These are phyloP conservation scores for Termitomyces sp. DNA, from an alignment of 768 basidiomycete genomes.

Conservation along the genomic window DNA sequence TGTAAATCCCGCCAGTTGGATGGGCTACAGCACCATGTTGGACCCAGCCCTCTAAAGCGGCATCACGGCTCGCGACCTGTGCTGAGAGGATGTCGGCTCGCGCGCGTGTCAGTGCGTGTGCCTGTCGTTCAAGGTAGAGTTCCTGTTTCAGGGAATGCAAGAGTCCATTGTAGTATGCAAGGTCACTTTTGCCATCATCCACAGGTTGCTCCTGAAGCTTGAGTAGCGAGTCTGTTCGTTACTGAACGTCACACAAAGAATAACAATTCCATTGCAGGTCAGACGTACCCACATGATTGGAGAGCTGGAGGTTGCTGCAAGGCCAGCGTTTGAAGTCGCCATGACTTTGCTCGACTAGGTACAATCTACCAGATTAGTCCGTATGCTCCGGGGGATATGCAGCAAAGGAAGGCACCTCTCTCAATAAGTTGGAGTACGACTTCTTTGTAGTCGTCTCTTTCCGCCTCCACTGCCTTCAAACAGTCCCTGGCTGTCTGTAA, in stretches of 20 bases:
- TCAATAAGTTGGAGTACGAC: constrained; percentile 42
- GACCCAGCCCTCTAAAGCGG: constrained; percentile 31
- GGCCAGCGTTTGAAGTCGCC: constrained; percentile 40
- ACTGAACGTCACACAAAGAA: not conserved
- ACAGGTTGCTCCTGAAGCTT: not conserved
- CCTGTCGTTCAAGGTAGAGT: constrained; percentile 33
- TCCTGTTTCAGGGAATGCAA: constrained; percentile 32
- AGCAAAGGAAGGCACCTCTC: constrained; percentile 35
- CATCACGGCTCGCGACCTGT: constrained; percentile 45
- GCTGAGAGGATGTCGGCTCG: constrained; percentile 40
- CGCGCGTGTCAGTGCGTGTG: constrained; percentile 28
- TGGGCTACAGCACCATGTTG: not conserved
- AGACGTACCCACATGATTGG: constrained; percentile 33
- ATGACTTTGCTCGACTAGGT: constrained; percentile 30
- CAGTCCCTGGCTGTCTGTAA: constrained; percentile 2
- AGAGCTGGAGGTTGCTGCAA: constrained; percentile 33
- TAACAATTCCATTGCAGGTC: not conserved
- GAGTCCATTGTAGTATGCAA: constrained; percentile 23
- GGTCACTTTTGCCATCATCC: not conserved
- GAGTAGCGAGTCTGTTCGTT: not conserved
- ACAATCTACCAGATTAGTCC: not conserved
- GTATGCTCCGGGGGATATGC: not conserved
- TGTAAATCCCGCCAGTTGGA: not conserved
- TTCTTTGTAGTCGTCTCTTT: constrained; percentile 43
- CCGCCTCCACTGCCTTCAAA: constrained; percentile 22